Evolutionary conservation across 2,329 filamentous ascomycete genomes (phyloP).

Genomic region (Penicillium aurantiogriseum): DNA sequence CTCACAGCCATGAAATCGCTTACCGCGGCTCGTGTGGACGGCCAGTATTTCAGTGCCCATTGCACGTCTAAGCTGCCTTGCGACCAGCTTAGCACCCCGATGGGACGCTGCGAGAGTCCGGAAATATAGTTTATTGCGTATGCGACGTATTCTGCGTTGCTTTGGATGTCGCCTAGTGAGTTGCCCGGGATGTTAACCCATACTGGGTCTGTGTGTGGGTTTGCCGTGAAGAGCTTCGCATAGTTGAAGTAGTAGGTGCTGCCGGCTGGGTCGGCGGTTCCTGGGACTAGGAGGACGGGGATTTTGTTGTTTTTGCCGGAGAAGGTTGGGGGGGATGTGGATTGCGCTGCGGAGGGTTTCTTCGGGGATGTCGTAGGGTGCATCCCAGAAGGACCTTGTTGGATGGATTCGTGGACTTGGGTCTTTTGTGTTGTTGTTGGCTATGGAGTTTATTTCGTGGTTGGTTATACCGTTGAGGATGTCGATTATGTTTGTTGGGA

Average conservation of each 20-base stretch:
- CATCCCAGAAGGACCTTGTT: background rate
- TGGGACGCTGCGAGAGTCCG: constrained; percentile 24
- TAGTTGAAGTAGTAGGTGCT: constrained; percentile 9
- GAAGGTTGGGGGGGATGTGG: constrained; percentile 1
- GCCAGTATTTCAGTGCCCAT: constrained; percentile 53
- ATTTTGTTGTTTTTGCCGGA: constrained; percentile 1
- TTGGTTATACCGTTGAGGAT: background rate
- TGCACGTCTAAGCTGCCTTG: constrained; percentile 57
- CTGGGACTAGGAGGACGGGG: constrained; percentile 2
- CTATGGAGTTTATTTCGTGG: constrained; percentile 7
- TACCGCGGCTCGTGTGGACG: constrained; percentile 7
- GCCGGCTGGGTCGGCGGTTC: constrained; percentile 6
- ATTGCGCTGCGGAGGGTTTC: constrained; percentile 6
- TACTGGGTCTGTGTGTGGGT: constrained; percentile 2
- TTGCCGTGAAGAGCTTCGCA: background rate
- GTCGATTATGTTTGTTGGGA: background rate
- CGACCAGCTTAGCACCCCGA: constrained; percentile 54
- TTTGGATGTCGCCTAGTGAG: constrained; percentile 6
- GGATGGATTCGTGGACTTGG: constrained; percentile 1
- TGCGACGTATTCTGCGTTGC: constrained; percentile 11
- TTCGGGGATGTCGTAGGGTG: constrained; percentile 7
- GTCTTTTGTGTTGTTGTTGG: constrained; percentile 5
- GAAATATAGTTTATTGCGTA: constrained; percentile 14
- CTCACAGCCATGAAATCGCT: constrained; percentile 3
- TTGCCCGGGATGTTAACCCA: constrained; percentile 11